These are phyloP conservation scores for Cryptococcus hybrid DNA, from an alignment of 1,284 basidiomycete genomes.

Conservation along the genomic window DNA sequence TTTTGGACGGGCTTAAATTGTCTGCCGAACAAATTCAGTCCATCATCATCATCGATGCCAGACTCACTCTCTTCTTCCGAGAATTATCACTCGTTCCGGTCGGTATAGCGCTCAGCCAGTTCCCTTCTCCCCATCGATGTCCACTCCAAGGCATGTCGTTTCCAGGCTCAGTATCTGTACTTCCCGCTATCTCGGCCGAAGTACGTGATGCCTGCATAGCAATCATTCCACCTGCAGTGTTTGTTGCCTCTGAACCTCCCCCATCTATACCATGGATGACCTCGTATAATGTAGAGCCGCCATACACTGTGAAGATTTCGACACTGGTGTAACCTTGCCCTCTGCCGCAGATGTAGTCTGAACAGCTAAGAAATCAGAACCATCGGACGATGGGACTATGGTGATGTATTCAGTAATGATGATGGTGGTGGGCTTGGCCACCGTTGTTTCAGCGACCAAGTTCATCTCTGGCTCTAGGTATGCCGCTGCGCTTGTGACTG, in stretches of 20 bases:
- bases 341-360: neutral
- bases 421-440: neutral
- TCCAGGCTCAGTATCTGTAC: neutral
- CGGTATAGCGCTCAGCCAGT: slow-evolving; percentile 1
- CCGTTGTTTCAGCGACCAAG: too few species aligned
- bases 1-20: too few species aligned
- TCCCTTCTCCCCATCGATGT: neutral
- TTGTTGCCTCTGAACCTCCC: neutral
- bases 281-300: neutral
- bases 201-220: neutral
- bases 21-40: too few species aligned
- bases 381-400: neutral
- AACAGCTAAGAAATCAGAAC: neutral
- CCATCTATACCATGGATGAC: neutral
- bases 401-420: too few species aligned
- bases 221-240: neutral
- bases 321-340: neutral
- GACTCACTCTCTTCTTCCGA: neutral
- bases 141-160: neutral
- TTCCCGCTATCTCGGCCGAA: neutral
- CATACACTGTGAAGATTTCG: neutral
- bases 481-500: too few species aligned
- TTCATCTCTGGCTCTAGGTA: too few species aligned
- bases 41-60: too few species aligned
- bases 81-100: neutral